These are phyloP conservation scores for Prosopis cineraria DNA, from an alignment of 306 rosid genomes.

Conservation along the genomic window DNA sequence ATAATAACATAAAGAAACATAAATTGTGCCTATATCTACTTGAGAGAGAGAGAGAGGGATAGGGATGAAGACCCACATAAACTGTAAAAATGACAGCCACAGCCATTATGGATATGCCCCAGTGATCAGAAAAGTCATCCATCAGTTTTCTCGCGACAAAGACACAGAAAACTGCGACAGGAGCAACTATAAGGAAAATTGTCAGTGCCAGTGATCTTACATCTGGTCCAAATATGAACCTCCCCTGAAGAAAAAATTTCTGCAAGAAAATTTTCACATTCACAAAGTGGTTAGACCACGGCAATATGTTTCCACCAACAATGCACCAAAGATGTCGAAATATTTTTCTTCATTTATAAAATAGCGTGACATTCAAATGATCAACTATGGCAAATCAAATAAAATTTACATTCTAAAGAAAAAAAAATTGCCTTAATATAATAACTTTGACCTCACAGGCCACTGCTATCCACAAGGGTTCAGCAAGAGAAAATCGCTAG, in stretches of 20 bases:
- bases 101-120: slow-evolving; percentile 74
- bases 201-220: slow-evolving; percentile 91
- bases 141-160: slow-evolving; percentile 86
- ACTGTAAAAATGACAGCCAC: slow-evolving; percentile 68
- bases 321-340: background rate
- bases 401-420: slow-evolving; percentile 7
- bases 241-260: slow-evolving; percentile 96
- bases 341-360: background rate
- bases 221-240: slow-evolving; percentile 97
- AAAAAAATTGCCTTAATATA: slow-evolving; percentile 3
- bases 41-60: background rate
- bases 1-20: slow-evolving; percentile 1
- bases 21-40: background rate
- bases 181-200: slow-evolving; percentile 84
- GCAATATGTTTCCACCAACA: slow-evolving; percentile 17
- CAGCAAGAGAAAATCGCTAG: background rate
- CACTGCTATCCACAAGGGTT: background rate
- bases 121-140: slow-evolving; percentile 68
- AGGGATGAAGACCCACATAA: slow-evolving; percentile 56
- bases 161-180: slow-evolving; percentile 79
- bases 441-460: background rate
- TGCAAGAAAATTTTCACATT: slow-evolving; percentile 47
- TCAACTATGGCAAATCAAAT: background rate
- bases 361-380: background rate
- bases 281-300: background rate